phyloP scores from a whole-genome alignment of 2,329 filamentous ascomycete genomes.

The Lecanicillium sp. region DNA sequence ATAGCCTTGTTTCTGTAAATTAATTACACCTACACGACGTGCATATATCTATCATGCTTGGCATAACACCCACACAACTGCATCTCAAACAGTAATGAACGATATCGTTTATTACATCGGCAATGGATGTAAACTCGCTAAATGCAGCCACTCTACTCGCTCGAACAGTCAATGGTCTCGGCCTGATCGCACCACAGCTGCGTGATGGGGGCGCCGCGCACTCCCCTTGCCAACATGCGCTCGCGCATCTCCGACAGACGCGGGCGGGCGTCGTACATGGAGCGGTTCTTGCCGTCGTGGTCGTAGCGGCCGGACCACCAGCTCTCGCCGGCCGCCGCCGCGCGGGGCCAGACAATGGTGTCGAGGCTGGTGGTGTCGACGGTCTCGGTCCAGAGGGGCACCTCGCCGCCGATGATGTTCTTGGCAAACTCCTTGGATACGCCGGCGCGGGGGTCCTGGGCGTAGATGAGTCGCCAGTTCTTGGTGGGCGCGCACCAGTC shows the following conservation, averaged over 20 bases:
- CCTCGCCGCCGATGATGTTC: slow-evolving; percentile 74
- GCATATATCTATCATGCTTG: too few relatives aligned
- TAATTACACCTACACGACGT: too few relatives aligned
- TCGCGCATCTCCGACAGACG: slow-evolving; percentile 71
- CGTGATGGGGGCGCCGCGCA: slow-evolving; percentile 58
- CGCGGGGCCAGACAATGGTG: slow-evolving; percentile 70
- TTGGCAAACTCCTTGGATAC: slow-evolving; percentile 56
- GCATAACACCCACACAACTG: too few relatives aligned
- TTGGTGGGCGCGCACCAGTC: slow-evolving; percentile 80
- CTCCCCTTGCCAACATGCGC: slow-evolving; percentile 62
- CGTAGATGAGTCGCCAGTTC: slow-evolving; percentile 77
- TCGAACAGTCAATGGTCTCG: slow-evolving; percentile 9
- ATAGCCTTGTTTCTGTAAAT: too few relatives aligned
- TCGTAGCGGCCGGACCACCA: slow-evolving; percentile 72
- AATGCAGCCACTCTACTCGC: slow-evolving; percentile 1
- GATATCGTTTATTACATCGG: too few relatives aligned
- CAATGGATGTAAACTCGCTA: too few relatives aligned
- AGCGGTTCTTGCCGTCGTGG: slow-evolving; percentile 59
- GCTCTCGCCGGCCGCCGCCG: slow-evolving; percentile 67
- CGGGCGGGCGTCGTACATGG: slow-evolving; percentile 62
- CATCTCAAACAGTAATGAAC: too few relatives aligned
- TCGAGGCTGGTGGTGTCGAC: slow-evolving; percentile 70
- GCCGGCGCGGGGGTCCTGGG: slow-evolving; percentile 64
- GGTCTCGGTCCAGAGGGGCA: slow-evolving; percentile 78
- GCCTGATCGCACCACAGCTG: slow-evolving; percentile 66